These are phyloP conservation scores for Arctium minus DNA, from an alignment of 129 eudicot species.

Conservation along the genomic window DNA sequence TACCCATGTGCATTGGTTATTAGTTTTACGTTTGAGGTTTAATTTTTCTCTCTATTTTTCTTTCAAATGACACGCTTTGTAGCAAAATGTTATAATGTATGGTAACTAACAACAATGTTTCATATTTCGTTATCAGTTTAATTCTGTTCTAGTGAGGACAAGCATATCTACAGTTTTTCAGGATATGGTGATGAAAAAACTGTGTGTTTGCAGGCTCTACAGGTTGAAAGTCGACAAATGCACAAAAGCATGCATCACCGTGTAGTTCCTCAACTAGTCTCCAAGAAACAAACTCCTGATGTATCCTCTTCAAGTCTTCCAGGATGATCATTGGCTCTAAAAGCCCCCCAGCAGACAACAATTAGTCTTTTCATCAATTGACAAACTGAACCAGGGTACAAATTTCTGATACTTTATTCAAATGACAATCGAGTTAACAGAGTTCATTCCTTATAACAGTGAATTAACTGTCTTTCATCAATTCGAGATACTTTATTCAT, in stretches of 20 bases:
- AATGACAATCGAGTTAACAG: background rate
- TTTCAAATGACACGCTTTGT: too few species aligned
- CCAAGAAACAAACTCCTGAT: background rate
- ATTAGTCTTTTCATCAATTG: background rate
- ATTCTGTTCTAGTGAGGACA: background rate
- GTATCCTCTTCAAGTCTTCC: too few species aligned
- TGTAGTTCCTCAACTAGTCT: background rate
- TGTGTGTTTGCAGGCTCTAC: background rate
- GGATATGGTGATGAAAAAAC: background rate
- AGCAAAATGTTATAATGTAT: background rate
- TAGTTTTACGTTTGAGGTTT: too few species aligned
- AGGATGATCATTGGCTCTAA: too few species aligned
- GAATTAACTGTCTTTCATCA: background rate
- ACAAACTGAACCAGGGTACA: background rate
- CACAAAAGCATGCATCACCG: background rate
- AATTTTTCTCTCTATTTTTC: too few species aligned
- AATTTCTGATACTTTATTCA: background rate
- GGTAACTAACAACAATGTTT: background rate
- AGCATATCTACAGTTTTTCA: background rate
- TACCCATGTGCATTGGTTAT: too few species aligned
- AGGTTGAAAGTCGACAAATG: background rate
- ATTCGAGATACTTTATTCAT: background rate
- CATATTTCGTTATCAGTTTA: background rate
- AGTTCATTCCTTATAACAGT: background rate
- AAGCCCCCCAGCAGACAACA: too few species aligned